Conservation (phyloP, 1,284 basidiomycete species). For the Irpex lacteus region DNA sequence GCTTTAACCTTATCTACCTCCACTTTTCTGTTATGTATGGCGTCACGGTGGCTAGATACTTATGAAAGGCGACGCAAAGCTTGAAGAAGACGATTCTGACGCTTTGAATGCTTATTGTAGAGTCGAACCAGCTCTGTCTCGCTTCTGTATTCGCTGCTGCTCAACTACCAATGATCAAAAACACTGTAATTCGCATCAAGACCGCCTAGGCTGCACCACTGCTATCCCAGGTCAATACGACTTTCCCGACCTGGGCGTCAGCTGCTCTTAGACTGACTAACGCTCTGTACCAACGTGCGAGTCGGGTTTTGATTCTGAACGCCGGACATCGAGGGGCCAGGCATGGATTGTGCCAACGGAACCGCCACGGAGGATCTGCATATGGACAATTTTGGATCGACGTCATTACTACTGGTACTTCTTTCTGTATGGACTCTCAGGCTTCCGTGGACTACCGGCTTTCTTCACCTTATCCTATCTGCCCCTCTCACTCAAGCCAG, state of each 20-base stretch:
- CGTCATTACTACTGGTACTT: background rate
- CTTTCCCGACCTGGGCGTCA: conserved; percentile 35
- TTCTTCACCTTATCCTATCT: background rate
- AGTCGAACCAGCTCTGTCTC: conserved; percentile 41
- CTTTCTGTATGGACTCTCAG: background rate
- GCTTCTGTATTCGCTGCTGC: conserved; percentile 53
- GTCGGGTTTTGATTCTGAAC: background rate
- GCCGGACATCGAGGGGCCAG: background rate
- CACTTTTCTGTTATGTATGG: conserved; percentile 1
- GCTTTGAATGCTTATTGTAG: conserved; percentile 22
- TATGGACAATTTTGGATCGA: background rate
- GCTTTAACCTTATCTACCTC: background rate
- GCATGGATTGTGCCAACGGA: background rate
- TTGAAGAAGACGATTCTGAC: background rate
- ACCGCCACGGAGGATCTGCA: background rate
- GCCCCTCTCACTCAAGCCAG: background rate
- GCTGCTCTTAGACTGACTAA: conserved; percentile 28
- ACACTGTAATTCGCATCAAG: conserved; percentile 51
- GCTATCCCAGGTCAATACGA: conserved; percentile 45
- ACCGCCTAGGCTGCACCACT: conserved; percentile 39
- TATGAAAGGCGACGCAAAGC: background rate
- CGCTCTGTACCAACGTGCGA: background rate
- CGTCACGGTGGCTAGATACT: background rate
- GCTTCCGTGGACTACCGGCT: background rate
- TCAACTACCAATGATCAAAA: conserved; percentile 37